Evolutionary conservation across 2,329 filamentous ascomycete genomes (phyloP).

Genomic region (Paracoccidioides lutzii): DNA sequence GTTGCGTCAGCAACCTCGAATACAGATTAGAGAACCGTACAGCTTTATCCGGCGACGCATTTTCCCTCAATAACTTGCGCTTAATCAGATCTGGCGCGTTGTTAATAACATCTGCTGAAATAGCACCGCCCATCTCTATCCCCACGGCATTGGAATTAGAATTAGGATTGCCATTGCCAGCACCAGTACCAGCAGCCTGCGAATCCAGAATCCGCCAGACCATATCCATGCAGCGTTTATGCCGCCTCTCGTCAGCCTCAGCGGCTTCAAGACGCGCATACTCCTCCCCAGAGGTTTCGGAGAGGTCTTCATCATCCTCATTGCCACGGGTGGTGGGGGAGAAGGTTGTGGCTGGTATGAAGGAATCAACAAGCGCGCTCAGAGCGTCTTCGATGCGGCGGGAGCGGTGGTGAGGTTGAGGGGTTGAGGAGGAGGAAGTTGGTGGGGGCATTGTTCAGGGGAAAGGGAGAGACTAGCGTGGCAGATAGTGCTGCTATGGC

Average conservation of each 20-base stretch:
- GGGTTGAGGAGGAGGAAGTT: conserved; percentile 15
- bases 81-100: conserved; percentile 90
- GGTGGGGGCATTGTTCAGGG: conserved; percentile 14
- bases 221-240: conserved; percentile 23
- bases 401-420: conserved; percentile 17
- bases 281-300: conserved; percentile 23
- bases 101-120: conserved; percentile 47
- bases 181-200: conserved; percentile 7
- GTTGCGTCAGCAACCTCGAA: conserved; percentile 74
- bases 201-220: conserved; percentile 28
- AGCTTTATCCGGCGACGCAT: conserved; percentile 60
- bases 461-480: background rate
- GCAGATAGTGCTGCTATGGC: background rate
- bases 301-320: conserved; percentile 21
- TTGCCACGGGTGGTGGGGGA: conserved; percentile 12
- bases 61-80: conserved; percentile 67
- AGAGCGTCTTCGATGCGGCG: conserved; percentile 33
- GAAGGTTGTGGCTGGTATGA: conserved; percentile 26
- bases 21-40: conserved; percentile 83
- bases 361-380: conserved; percentile 31
- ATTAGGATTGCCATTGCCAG: conserved; percentile 12
- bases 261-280: conserved; percentile 24
- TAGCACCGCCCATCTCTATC: conserved; percentile 9
- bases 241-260: conserved; percentile 26
- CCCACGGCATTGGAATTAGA: conserved; percentile 18